phyloP scores from a whole-genome alignment of 176 grass and related monocot species.

The Saccharum spontaneum region DNA sequence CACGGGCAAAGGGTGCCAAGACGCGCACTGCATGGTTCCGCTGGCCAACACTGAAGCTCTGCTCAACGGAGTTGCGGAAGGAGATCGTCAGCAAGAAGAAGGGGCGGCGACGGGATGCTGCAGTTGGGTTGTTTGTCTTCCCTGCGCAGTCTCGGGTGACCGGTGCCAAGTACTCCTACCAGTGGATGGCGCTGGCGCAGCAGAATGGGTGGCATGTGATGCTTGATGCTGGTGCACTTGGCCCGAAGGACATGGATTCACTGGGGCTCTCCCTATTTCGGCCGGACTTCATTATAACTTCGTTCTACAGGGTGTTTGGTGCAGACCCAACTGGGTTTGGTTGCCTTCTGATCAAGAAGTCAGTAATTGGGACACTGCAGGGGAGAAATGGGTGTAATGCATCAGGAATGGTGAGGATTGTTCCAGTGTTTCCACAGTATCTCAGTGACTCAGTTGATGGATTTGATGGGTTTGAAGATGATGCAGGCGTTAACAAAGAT shows the following conservation, averaged over 20 bases:
- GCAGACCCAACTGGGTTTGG: slow-evolving; percentile 94
- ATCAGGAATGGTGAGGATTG: slow-evolving; percentile 91
- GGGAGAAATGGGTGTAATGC: slow-evolving; percentile 80
- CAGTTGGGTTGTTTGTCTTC: slow-evolving; percentile 87
- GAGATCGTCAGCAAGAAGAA: slow-evolving; percentile 80
- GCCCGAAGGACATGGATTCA: slow-evolving; percentile 99
- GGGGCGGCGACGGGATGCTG: slow-evolving; percentile 64
- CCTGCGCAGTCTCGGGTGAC: slow-evolving; percentile 96
- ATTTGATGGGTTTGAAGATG: slow-evolving; percentile 73
- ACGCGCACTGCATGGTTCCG: slow-evolving; percentile 73
- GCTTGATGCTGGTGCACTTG: slow-evolving; percentile 92
- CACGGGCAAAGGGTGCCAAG: slow-evolving; percentile 88
- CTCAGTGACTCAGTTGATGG: slow-evolving; percentile 91
- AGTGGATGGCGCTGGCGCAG: slow-evolving; percentile 98
- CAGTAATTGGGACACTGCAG: slow-evolving; percentile 89
- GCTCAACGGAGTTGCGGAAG: slow-evolving; percentile 85
- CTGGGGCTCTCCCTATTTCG: slow-evolving; percentile 89
- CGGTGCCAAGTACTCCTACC: slow-evolving; percentile 96
- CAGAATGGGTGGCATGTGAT: slow-evolving; percentile 99
- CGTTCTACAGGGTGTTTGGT: slow-evolving; percentile 95
- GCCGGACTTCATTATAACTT: slow-evolving; percentile 97
- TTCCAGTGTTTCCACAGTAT: slow-evolving; percentile 95
- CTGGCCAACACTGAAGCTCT: slow-evolving; percentile 89
- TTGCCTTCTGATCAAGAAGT: slow-evolving; percentile 99
- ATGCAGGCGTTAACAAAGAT: slow-evolving; percentile 51